Evolutionary conservation across 2,329 filamentous ascomycete genomes (phyloP).

Genomic region (Scopulariopsis brevicaulis): DNA sequence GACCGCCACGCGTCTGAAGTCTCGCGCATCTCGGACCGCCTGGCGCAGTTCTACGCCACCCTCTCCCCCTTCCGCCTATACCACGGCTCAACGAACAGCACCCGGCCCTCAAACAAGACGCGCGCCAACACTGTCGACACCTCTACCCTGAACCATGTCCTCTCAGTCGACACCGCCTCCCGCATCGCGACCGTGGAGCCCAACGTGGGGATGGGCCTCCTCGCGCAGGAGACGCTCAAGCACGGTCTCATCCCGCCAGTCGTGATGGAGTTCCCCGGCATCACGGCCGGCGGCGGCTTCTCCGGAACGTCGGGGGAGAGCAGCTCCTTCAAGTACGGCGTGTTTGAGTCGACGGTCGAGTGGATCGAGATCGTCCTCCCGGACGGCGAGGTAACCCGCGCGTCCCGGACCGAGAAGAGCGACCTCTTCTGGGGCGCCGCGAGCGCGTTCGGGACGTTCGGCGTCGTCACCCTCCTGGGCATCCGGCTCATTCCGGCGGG

Average conservation of each 20-base stretch:
- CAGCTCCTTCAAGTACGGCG: constrained; percentile 55
- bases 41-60: constrained; percentile 29
- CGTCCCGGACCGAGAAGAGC: constrained; percentile 38
- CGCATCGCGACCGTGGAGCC: constrained; percentile 56
- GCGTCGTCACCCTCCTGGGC: constrained; percentile 54
- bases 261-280: constrained; percentile 63
- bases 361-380: constrained; percentile 55
- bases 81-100: constrained; percentile 69
- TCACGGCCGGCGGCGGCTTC: constrained; percentile 58
- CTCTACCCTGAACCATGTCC: constrained; percentile 48
- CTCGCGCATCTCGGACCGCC: constrained; percentile 26
- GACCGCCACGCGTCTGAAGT: constrained; percentile 33
- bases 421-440: constrained; percentile 56
- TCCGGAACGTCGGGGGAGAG: constrained; percentile 58
- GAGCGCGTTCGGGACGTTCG: constrained; percentile 54
- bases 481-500: constrained; percentile 44
- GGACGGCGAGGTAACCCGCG: constrained; percentile 42
- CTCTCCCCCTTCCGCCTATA: constrained; percentile 58
- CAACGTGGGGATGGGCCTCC: constrained; percentile 56
- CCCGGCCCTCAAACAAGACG: constrained; percentile 41
- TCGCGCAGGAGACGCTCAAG: constrained; percentile 45
- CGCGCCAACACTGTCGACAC: constrained; percentile 54
- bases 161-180: constrained; percentile 41
- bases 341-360: constrained; percentile 51
- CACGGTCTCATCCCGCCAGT: constrained; percentile 50